Percentiles rank a stretch among this genome's conserved stretches.
Conservation (phyloP, 257 asterid genomes). For the Phtheirospermum japonicum region DNA sequence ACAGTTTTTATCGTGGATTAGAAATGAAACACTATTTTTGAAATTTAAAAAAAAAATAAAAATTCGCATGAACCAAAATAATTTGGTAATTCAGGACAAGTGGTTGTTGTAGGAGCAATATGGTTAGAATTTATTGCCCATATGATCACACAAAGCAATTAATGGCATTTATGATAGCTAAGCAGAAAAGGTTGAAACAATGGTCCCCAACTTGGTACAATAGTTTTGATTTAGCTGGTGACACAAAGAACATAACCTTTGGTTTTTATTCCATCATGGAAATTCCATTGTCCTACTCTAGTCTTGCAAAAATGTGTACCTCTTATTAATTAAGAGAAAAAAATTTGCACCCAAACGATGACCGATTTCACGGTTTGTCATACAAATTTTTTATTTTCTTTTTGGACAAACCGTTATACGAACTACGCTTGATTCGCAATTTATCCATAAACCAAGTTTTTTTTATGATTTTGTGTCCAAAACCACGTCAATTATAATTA, state of each 20-base stretch:
- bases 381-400: no score
- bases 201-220: conserved; percentile 22
- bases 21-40: background rate
- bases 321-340: no score
- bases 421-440: no score
- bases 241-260: background rate
- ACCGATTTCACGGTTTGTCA: no score
- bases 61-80: background rate
- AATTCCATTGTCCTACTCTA: background rate
- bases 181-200: background rate
- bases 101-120: conserved; percentile 13
- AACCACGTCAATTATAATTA: no score
- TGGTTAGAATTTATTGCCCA: conserved; percentile 5
- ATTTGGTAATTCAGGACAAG: conserved; percentile 20
- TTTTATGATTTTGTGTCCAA: no score
- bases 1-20: no score
- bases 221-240: background rate
- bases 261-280: background rate
- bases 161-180: conserved; percentile 28
- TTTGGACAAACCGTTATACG: no score
- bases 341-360: no score
- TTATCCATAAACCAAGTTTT: no score
- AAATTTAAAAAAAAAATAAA: no score
- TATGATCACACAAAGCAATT: conserved; percentile 19
- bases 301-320: background rate